These are phyloP conservation scores for Smittium mucronatum DNA, from an alignment of 371 early-diverging fungal species.

Conservation along the genomic window DNA sequence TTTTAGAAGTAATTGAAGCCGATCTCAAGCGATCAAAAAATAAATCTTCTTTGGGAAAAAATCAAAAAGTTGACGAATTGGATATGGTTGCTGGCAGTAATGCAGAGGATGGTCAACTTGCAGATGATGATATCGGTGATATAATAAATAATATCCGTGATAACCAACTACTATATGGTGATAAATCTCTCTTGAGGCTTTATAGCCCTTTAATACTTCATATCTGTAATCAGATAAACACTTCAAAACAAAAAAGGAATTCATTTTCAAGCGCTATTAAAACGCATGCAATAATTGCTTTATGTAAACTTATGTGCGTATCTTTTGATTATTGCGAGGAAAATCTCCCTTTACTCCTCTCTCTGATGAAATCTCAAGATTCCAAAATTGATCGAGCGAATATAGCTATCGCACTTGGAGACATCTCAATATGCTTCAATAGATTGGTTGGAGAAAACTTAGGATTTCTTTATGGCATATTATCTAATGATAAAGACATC, in stretches of 20 bases:
- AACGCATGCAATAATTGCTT: slow-evolving; percentile 64
- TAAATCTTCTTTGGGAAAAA: slow-evolving; percentile 27
- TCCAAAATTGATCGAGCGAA: slow-evolving; percentile 72
- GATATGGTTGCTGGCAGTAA: slow-evolving; percentile 76
- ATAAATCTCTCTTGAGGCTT: slow-evolving; percentile 52
- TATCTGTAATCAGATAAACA: slow-evolving; percentile 65
- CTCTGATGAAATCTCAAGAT: slow-evolving; percentile 67
- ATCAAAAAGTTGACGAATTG: slow-evolving; percentile 50
- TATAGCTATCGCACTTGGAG: slow-evolving; percentile 89
- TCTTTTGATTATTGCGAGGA: slow-evolving; percentile 83
- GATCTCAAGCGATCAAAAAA: slow-evolving; percentile 56
- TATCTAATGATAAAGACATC: slow-evolving; percentile 53
- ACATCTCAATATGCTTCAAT: slow-evolving; percentile 89
- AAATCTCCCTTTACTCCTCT: slow-evolving; percentile 79
- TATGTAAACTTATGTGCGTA: slow-evolving; percentile 93
- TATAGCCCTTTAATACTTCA: slow-evolving; percentile 72
- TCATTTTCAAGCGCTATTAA: slow-evolving; percentile 49
- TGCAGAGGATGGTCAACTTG: slow-evolving; percentile 38
- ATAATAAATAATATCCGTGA: slow-evolving; percentile 72
- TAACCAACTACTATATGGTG: slow-evolving; percentile 72
- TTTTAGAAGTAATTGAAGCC: slow-evolving; percentile 77
- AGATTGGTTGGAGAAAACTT: slow-evolving; percentile 89
- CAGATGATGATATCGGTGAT: slow-evolving; percentile 74
- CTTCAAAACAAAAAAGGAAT: slow-evolving; percentile 37
- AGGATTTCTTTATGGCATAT: slow-evolving; percentile 74